Base-by-base conservation (phyloP, 192 early-diverging fungal genomes). In the Spizellomyces punctatus region DNA sequence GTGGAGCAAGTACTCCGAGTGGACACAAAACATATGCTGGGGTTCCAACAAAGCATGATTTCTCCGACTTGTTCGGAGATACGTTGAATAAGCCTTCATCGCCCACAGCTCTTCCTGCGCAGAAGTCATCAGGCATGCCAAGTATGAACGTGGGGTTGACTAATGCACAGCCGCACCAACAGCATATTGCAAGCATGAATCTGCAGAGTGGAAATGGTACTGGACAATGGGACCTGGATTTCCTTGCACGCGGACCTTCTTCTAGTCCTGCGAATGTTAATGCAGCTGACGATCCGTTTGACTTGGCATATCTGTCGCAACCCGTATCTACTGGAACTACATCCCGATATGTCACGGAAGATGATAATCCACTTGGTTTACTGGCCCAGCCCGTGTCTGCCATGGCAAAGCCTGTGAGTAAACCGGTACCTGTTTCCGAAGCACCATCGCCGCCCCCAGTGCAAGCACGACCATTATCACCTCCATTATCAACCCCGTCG, bases 191-290 rank as follows among this genome's bases (percentile, higher is more conserved):
- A 36, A 36, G 27, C 27, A 36, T 36, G 27, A 36, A 36, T 36
- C 27, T 36, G 27, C 27, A 36, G 27, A 36, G 27, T 36, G 27
- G 27, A 36, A 36, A 36, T 36, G 27, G 27, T 36, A 36, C 0
- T 36, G 14, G 64, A 12, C 64, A 46, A 48, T 76, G 75, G 75
- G 54, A 77, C 49, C 57, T 77, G 9, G 69, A 72, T 60, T 72
- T 72, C 58, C 49, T 77, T 42, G 56, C 57, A 49, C 42, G 17
- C 21, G 42, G 22, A 41, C 59, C 16, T 27, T 27, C 36, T 61
- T 54, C 50, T n/a, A 54, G 17, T n/a, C 50, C 50, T 19, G 50
- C 50, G 14, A 54, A 36, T 36, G 27, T 36, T 36, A 36, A 2
- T 36, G 27, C 27, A 36, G 54, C 10, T 44, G 21, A 60, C 19